A percentile compares a stretch with the other conserved stretches of the same genome.
phyloP scores from a whole-genome alignment of 345 rosid genomes.

The Dipteronia dyeriana region DNA sequence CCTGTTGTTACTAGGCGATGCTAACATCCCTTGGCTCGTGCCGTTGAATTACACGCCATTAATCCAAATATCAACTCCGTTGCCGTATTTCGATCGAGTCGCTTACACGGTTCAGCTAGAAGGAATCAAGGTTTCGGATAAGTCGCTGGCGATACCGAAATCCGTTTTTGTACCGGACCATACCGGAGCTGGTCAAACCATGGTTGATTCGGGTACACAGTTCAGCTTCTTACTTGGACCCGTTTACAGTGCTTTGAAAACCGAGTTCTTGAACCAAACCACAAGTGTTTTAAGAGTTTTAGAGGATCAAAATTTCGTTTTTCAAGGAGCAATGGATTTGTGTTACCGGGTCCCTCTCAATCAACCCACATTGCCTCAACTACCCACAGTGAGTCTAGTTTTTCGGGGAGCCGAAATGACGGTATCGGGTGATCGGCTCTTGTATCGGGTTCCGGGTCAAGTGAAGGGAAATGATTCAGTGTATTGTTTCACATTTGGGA shows the following conservation, averaged over 20 bases:
- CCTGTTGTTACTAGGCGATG: slow-evolving; percentile 74
- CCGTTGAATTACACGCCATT: slow-evolving; percentile 84
- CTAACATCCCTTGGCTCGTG: slow-evolving; percentile 53
- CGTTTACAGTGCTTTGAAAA: slow-evolving; percentile 61
- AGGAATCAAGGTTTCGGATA: slow-evolving; percentile 75
- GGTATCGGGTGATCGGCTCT: slow-evolving; percentile 52
- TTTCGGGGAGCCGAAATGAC: slow-evolving; percentile 82
- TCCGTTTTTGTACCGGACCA: slow-evolving; percentile 77
- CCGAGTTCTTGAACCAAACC: slow-evolving; percentile 68
- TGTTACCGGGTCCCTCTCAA: slow-evolving; percentile 55
- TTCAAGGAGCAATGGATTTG: slow-evolving; percentile 92
- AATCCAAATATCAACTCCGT: slow-evolving; percentile 56
- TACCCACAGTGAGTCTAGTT: slow-evolving; percentile 67
- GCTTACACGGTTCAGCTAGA: slow-evolving; percentile 89
- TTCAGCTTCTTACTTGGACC: slow-evolving; percentile 87
- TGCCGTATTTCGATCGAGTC: slow-evolving; percentile 84
- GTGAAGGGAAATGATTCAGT: slow-evolving; percentile 63
- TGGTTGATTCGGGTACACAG: slow-evolving; percentile 95
- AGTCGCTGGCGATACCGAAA: slow-evolving; percentile 55
- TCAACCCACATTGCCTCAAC: slow-evolving; percentile 30
- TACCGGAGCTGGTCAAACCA: slow-evolving; percentile 95
- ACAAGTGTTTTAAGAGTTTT: slow-evolving; percentile 45
- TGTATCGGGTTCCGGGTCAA: slow-evolving; percentile 70
- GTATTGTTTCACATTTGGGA: slow-evolving; percentile 83
- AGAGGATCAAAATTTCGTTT: slow-evolving; percentile 67